phyloP scores from a whole-genome alignment of 2,329 filamentous ascomycete species.

The Hypoxylon sp. region DNA sequence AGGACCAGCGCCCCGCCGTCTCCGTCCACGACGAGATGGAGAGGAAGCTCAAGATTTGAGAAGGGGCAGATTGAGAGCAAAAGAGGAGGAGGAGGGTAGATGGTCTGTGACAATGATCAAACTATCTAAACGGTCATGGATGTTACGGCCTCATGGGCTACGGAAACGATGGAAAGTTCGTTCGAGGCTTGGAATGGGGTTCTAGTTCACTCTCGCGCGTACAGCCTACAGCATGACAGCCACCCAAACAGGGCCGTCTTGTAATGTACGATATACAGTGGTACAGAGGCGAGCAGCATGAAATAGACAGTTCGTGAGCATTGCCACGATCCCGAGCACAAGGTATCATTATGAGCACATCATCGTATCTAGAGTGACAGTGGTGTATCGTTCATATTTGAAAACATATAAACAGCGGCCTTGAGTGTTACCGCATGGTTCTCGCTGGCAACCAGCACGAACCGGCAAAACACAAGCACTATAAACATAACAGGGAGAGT shows the following conservation, averaged over 20 bases:
- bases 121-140: background rate
- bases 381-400: slow-evolving; percentile 1
- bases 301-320: slow-evolving; percentile 9
- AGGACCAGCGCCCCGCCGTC: slow-evolving; percentile 73
- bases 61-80: too few species aligned
- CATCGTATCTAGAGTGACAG: background rate
- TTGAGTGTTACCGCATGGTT: slow-evolving; percentile 22
- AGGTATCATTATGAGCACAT: background rate
- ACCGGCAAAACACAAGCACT: slow-evolving; percentile 21
- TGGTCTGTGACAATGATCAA: background rate
- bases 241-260: background rate
- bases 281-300: slow-evolving; percentile 5
- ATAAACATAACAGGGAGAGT: slow-evolving; percentile 31
- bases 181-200: background rate
- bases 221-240: background rate
- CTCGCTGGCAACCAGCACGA: slow-evolving; percentile 12
- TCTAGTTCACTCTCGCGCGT: background rate
- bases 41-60: slow-evolving; percentile 82
- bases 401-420: slow-evolving; percentile 23
- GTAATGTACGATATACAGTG: background rate
- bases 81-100: too few species aligned
- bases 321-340: background rate
- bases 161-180: background rate
- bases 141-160: background rate
- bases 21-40: slow-evolving; percentile 94